These are phyloP conservation scores for Myxozyma udenii DNA, from an alignment of 805 yeast species.

Conservation along the genomic window DNA sequence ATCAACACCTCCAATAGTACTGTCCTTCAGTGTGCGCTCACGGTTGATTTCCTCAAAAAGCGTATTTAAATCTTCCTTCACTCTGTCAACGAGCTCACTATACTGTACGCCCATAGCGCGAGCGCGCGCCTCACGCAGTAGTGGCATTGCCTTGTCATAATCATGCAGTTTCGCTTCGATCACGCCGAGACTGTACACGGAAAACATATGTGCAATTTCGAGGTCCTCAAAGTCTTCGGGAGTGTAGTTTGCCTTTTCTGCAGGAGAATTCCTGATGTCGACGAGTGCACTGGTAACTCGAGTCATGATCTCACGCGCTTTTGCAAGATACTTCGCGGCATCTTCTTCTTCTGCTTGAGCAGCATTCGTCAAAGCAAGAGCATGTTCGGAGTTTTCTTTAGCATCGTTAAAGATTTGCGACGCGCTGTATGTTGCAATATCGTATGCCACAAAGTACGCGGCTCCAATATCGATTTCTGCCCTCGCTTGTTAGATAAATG, in stretches of 20 bases:
- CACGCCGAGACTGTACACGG: constrained; percentile 84
- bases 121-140: constrained; percentile 64
- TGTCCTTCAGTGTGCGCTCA: too few species aligned
- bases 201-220: constrained; percentile 69
- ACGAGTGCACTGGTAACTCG: constrained; percentile 14
- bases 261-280: constrained; percentile 17
- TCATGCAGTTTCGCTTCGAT: constrained; percentile 60
- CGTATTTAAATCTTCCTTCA: constrained; percentile 64
- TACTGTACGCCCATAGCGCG: constrained; percentile 68
- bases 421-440: neutral
- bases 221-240: constrained; percentile 35
- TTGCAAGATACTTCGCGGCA: constrained; percentile 44
- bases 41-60: constrained; percentile 39
- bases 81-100: constrained; percentile 57
- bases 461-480: constrained; percentile 22
- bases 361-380: too few species aligned
- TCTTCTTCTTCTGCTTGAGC: constrained; percentile 56
- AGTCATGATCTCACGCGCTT: constrained; percentile 8
- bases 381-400: too few species aligned
- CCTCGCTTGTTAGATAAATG: neutral
- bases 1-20: too few species aligned
- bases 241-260: constrained; percentile 20
- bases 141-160: constrained; percentile 55
- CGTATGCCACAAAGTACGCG: constrained; percentile 21
- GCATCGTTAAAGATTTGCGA: neutral